Base-by-base conservation (phyloP, 345 rosid genomes). In the Populus simonii region DNA sequence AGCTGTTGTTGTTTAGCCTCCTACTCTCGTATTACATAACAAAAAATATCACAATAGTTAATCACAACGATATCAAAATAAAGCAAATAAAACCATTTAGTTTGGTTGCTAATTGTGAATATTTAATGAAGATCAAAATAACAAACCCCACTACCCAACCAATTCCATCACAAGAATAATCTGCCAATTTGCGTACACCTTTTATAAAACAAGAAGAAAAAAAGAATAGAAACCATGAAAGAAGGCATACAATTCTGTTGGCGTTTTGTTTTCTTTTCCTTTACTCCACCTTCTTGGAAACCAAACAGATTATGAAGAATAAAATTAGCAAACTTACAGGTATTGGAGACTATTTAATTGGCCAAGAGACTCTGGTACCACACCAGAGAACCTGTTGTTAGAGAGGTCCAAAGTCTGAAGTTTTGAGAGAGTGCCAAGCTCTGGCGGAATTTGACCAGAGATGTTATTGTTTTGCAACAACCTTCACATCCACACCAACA, bases 1-100 rank as follows among this genome's bases (percentile, higher is more conserved):
- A 85, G 86, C 93, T 91, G 80, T 94, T 94, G 84, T 94, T 93
- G 90, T 94, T 94, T 84, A 94, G 87, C 86, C 98, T 93, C 89
- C 98, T 94, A 81, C 57, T 71, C 78, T 75, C 92, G 84, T 87
- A 85, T 87, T 80, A 83, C 87, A 86, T 33, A 82, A 81, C 84
- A 80, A 88, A 43, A 79, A 81, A 22, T 72, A 81, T 66, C 57
- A 62, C 43, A 79, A 55, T 17, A 73, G 0, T 31, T 74, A 71
- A 79, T 70, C 38, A 47, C 74, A 85, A 66, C 29, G 10, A 70
- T 61, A 73, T 17, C 17, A 71, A 39, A 51, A 49, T 22, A 18
- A 78, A 53, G 5, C 7, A 18, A 29, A n/a, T 10, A 1, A 13
- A 66, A 53, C 8, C 57, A 71, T 77, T 15, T 68, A 45, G 70